Percentiles rank a stretch among this genome's conserved stretches.
Conservation (phyloP, 148 eudicot species). For the Hydrangea macrophylla region DNA sequence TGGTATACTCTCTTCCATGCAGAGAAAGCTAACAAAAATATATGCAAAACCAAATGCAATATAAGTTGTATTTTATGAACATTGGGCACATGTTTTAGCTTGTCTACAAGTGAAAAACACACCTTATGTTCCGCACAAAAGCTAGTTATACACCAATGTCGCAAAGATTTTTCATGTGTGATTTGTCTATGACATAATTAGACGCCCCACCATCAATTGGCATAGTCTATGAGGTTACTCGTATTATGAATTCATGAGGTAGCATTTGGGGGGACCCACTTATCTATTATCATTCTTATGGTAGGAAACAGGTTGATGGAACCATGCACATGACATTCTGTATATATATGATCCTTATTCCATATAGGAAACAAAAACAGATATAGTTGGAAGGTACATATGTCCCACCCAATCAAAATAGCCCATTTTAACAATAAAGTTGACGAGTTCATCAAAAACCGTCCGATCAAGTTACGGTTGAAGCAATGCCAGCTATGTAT, state of each 20-base stretch:
- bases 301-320: background rate
- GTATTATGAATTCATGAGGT: background rate
- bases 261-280: background rate
- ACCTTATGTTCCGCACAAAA: background rate
- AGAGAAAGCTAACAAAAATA: background rate
- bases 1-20: background rate
- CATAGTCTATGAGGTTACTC: background rate
- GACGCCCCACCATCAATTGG: background rate
- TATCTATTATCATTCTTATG: background rate
- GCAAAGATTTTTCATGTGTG: constrained; percentile 1
- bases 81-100: constrained; percentile 1
- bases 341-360: background rate
- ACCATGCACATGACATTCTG: background rate
- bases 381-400: background rate
- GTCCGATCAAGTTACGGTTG: background rate
- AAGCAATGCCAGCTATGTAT: background rate
- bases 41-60: background rate
- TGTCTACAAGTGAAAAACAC: background rate
- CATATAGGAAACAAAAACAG: background rate
- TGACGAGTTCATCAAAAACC: background rate
- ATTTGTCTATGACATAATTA: background rate
- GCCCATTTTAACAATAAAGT: background rate
- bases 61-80: background rate
- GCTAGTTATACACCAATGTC: background rate
- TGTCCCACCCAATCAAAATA: background rate